phyloP scores from a whole-genome alignment of 768 basidiomycete genomes.

The Tricholoma sp. region DNA sequence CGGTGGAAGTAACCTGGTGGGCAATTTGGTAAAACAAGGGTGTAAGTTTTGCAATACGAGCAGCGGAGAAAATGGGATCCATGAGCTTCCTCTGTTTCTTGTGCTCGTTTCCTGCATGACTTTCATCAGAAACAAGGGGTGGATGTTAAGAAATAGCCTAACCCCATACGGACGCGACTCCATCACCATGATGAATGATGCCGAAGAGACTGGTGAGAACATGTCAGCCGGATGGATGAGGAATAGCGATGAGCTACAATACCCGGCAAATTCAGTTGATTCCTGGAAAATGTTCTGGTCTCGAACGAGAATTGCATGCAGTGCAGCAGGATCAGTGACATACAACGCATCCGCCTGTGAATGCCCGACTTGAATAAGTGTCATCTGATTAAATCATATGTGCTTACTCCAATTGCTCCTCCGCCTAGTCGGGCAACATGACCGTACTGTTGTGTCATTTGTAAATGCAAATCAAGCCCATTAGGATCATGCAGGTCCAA shows the following conservation, averaged over 20 bases:
- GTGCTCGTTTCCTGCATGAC: slow-evolving; percentile 18
- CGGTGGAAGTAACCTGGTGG: slow-evolving; percentile 10
- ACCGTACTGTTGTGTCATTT: slow-evolving; percentile 19
- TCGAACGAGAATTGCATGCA: slow-evolving; percentile 19
- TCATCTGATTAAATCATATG: background rate
- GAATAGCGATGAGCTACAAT: background rate
- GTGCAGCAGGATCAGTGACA: slow-evolving; percentile 20
- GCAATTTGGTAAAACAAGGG: slow-evolving; percentile 20
- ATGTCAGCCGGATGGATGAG: background rate
- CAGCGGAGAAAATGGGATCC: slow-evolving; percentile 18
- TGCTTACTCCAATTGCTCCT: slow-evolving; percentile 15
- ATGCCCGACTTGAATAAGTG: background rate
- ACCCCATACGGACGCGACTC: slow-evolving; percentile 22
- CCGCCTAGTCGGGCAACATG: slow-evolving; percentile 18
- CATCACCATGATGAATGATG: slow-evolving; percentile 20
- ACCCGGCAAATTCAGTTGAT: slow-evolving; percentile 23
- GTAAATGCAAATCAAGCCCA: slow-evolving; percentile 16
- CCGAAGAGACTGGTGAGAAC: slow-evolving; percentile 19
- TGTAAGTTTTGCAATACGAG: slow-evolving; percentile 19
- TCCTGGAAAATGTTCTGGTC: slow-evolving; percentile 18
- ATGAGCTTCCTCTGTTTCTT: slow-evolving; percentile 22
- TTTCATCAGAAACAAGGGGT: background rate
- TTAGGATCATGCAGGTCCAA: slow-evolving; percentile 19
- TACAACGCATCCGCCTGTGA: slow-evolving; percentile 20
- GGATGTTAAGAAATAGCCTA: background rate